phyloP scores from a whole-genome alignment of 106 monocot genomes.

The Alisma plantagoaquatica region DNA sequence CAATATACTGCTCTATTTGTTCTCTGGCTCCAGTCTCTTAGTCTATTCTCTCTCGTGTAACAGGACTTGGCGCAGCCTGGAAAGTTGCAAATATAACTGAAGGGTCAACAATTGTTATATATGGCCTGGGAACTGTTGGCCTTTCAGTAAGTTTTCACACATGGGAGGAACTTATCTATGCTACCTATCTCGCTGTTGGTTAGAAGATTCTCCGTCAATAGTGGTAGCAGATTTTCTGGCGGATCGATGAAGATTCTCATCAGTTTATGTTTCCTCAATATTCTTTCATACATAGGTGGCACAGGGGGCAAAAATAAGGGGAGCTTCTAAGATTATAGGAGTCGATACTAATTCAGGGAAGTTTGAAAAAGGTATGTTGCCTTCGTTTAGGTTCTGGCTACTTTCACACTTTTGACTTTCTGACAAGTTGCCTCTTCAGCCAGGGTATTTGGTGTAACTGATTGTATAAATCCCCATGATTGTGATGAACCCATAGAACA shows the following conservation, averaged over 20 bases:
- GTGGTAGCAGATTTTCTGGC: too few species aligned
- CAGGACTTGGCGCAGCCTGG: constrained; percentile 94
- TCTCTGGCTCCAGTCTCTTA: too few species aligned
- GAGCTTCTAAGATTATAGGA: constrained; percentile 75
- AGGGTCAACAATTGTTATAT: constrained; percentile 84
- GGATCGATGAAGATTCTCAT: too few species aligned
- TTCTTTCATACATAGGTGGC: constrained; percentile 46
- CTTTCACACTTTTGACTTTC: too few species aligned
- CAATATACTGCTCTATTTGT: too few species aligned
- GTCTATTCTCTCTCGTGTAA: too few species aligned
- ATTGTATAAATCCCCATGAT: constrained; percentile 69
- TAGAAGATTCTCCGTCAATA: too few species aligned
- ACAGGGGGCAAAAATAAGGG: constrained; percentile 75
- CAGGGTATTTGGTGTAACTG: constrained; percentile 72
- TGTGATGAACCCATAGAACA: constrained; percentile 63
- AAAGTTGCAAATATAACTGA: constrained; percentile 72
- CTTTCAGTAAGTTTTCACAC: constrained; percentile 55
- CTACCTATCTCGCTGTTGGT: too few species aligned
- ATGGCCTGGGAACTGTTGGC: constrained; percentile 92
- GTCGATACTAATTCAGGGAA: constrained; percentile 79
- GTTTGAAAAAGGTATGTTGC: constrained; percentile 52
- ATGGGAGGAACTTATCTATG: not conserved
- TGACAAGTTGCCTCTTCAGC: too few species aligned
- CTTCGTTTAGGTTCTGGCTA: too few species aligned
- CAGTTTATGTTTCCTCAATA: too few species aligned